Evolutionary conservation across 345 rosid genomes (phyloP).

Genomic region (Viola odorata): DNA sequence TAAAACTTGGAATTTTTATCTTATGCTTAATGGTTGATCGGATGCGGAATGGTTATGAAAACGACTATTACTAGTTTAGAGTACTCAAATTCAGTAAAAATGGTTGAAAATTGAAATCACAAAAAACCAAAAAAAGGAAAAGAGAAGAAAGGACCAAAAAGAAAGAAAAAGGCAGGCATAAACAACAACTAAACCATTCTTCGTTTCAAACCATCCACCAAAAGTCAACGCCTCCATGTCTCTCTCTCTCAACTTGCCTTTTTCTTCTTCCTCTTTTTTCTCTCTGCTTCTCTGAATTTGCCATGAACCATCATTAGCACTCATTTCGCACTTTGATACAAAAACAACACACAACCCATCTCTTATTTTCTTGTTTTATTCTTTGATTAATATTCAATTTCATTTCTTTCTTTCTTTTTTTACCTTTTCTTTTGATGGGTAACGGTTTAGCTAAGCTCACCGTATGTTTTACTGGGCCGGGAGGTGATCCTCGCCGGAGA

Average conservation of each 20-base stretch:
- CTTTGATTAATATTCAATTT: background rate
- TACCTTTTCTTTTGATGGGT: slow-evolving; percentile 45
- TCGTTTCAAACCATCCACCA: slow-evolving; percentile 26
- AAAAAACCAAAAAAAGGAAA: slow-evolving; percentile 10
- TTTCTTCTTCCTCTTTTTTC: slow-evolving; percentile 16
- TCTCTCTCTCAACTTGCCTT: slow-evolving; percentile 15
- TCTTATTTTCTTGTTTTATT: background rate
- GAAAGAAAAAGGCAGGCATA: too few relatives aligned
- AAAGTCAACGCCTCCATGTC: slow-evolving; percentile 64
- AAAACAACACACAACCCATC: background rate
- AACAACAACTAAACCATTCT: slow-evolving; percentile 4
- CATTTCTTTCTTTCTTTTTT: background rate
- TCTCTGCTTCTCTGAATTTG: slow-evolving; percentile 15
- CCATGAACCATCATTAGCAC: slow-evolving; percentile 19
- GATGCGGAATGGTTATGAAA: too few relatives aligned
- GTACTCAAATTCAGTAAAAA: background rate
- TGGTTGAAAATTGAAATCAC: background rate
- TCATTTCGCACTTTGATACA: background rate
- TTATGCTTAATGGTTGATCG: too few relatives aligned
- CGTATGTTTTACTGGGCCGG: slow-evolving; percentile 51
- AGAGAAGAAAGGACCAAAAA: background rate
- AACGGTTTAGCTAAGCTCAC: slow-evolving; percentile 69
- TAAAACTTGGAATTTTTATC: too few relatives aligned
- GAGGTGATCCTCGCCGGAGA: slow-evolving; percentile 40
- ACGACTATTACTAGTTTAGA: background rate